Evolutionary conservation across 768 basidiomycete species (phyloP), one percentile per base, ranked within the genome.

Genomic region (Russula sp.): DNA sequence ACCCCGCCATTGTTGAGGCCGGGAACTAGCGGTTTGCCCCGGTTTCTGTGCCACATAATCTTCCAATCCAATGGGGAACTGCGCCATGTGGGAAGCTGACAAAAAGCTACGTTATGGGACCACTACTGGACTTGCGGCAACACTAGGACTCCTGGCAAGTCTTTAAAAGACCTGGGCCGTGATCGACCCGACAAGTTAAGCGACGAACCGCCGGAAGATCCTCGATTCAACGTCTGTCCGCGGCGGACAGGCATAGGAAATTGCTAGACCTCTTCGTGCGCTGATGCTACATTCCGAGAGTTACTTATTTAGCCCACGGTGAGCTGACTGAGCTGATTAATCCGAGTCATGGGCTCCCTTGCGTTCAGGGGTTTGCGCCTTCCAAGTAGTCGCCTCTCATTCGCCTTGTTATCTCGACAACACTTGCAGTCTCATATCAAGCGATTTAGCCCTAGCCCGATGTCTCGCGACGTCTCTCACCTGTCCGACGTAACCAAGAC

Each of bases 401-500:
- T 6, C 22, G 11, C 18, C 6, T 13, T 9, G 5, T 9, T n/a
- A 54, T 49, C 20, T 48, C 54, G 39, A 40, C 55, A 42, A 4
- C 61, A 44, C 39, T 44, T 22, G n/a, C 53, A 35, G 22, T 31
- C 22, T 39, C 27, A 16, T 11, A 9, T 32, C 35, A 32, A 4
- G 13, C 40, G 10, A 44, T 42, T 20, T 2, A 35, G 34, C 20
- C 39, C 35, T 45, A 37, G 47, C 22, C 2, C 18, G 6, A 60
- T 60, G 44, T 55, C 61, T 6, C 67, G 65, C 48, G 75, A 82
- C 67, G 67, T 68, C 16, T 70, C 77, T 9, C 34, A 62, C 16
- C 78, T 78, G 62, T 74, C 80, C 3, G 85, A 86, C 63, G 84
- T 89, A 57, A 72, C 76, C 11, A 83, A 80, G 68, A 78, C 80